Evolutionary conservation across 2,329 filamentous ascomycete genomes (phyloP).

Genomic region (Phialemonium atrogriseum): DNA sequence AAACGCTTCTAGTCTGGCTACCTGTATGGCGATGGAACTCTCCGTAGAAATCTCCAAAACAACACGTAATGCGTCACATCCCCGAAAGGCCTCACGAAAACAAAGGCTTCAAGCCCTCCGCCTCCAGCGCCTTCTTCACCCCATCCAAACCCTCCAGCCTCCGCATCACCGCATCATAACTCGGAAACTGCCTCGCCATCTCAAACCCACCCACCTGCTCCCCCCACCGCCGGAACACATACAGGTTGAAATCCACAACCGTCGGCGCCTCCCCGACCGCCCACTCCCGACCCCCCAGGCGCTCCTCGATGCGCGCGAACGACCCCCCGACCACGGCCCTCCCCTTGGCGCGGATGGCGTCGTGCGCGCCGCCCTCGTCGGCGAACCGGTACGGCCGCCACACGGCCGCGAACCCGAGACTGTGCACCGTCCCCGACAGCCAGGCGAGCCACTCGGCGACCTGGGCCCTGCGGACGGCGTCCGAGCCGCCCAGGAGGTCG

Average conservation of each 20-base stretch:
- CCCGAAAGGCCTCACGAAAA: too few relatives aligned
- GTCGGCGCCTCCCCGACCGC: conserved; percentile 11
- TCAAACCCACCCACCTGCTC: too few relatives aligned
- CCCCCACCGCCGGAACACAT: too few relatives aligned
- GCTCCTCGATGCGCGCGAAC: conserved; percentile 7
- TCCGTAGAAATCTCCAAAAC: too few relatives aligned
- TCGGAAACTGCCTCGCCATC: too few relatives aligned
- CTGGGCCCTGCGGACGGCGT: conserved; percentile 13
- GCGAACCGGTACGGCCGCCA: conserved; percentile 18
- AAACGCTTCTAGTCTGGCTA: too few relatives aligned
- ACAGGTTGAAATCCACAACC: conserved; percentile 11
- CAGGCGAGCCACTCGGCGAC: conserved; percentile 23
- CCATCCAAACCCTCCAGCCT: too few relatives aligned
- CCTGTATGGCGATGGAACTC: too few relatives aligned
- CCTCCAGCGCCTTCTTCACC: too few relatives aligned
- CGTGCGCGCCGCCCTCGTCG: conserved; percentile 10
- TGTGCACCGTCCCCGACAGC: conserved; percentile 23
- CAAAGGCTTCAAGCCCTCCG: too few relatives aligned
- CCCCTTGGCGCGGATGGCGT: conserved; percentile 5
- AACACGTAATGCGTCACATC: too few relatives aligned
- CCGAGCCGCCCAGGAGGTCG: conserved; percentile 16
- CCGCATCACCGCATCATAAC: too few relatives aligned
- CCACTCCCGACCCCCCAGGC: conserved; percentile 3
- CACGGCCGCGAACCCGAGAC: conserved; percentile 16
- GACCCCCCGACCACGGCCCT: conserved; percentile 18